Evolutionary conservation across 1,284 basidiomycete species (phyloP).

Genomic region (Pulveroboletus sp.): DNA sequence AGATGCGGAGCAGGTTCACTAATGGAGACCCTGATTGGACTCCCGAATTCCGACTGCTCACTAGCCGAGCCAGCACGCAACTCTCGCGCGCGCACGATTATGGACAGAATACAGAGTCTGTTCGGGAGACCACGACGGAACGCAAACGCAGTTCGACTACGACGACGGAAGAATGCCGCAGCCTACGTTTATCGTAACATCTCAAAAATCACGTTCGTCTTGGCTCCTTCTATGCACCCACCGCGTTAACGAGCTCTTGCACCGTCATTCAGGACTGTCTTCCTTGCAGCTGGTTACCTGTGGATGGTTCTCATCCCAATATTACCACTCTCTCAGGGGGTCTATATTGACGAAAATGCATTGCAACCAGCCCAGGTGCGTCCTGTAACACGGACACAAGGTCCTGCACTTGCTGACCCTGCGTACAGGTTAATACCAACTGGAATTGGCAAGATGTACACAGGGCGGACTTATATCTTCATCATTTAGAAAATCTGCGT

Average conservation of each 20-base stretch:
- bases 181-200: conserved; percentile 27
- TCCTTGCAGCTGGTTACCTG: conserved; percentile 65
- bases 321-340: conserved; percentile 61
- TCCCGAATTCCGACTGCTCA: conserved; percentile 31
- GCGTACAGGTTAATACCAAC: conserved; percentile 77
- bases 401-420: neutral
- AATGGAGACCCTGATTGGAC: conserved; percentile 19
- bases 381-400: conserved; percentile 12
- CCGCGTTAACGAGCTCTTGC: neutral
- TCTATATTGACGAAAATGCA: conserved; percentile 93
- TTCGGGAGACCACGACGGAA: conserved; percentile 20
- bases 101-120: conserved; percentile 25
- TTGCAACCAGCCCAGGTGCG: conserved; percentile 84
- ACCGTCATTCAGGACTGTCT: conserved; percentile 42
- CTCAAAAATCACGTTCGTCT: conserved; percentile 36
- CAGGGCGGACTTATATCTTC: conserved; percentile 76
- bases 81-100: conserved; percentile 3
- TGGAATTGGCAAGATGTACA: conserved; percentile 90
- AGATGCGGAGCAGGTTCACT: conserved; percentile 17
- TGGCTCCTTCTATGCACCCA: neutral
- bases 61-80: neutral
- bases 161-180: conserved; percentile 29
- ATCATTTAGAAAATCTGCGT: conserved; percentile 62
- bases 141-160: conserved; percentile 24
- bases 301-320: conserved; percentile 79